Conservation (phyloP, 2,329 filamentous ascomycete genomes). For the Blastomyces parvus region DNA sequence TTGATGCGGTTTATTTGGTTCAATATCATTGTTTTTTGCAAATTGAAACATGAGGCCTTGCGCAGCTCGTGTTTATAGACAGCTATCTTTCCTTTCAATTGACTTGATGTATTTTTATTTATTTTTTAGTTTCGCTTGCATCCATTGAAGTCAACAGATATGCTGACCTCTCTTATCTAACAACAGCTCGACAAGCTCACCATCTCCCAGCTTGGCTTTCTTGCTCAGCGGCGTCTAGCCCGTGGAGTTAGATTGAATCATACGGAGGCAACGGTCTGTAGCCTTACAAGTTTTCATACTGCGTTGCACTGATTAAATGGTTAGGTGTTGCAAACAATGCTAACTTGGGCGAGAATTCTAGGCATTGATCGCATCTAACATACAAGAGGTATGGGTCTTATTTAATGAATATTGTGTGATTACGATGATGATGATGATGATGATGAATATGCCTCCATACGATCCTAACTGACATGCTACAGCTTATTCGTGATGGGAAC, state of each 20-base stretch:
- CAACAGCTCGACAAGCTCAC: slow-evolving; percentile 85
- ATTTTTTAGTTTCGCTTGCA: not conserved
- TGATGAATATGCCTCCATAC: not conserved
- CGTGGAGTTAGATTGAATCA: slow-evolving; percentile 84
- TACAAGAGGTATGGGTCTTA: slow-evolving; percentile 60
- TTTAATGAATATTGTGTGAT: not conserved
- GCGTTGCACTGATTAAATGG: not conserved
- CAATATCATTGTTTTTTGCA: too few species aligned
- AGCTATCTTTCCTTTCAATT: not conserved
- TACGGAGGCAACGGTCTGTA: slow-evolving; percentile 65
- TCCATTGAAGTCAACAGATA: not conserved
- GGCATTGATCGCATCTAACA: slow-evolving; percentile 63
- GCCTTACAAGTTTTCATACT: not conserved
- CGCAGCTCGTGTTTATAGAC: too few species aligned
- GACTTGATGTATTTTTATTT: not conserved
- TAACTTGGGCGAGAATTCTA: slow-evolving; percentile 13
- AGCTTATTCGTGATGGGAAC: slow-evolving; percentile 90
- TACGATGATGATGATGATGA: not conserved
- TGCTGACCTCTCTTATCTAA: not conserved
- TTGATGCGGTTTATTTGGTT: not conserved
- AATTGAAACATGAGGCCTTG: too few species aligned
- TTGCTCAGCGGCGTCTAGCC: slow-evolving; percentile 81
- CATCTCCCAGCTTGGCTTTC: slow-evolving; percentile 76
- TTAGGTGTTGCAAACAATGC: not conserved
- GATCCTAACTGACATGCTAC: slow-evolving; percentile 10